A percentile compares a stretch with the other conserved stretches of the same genome.
Evolutionary conservation across 495 filamentous ascomycete species (phyloP).

Genomic region (Penicillium daleae): DNA sequence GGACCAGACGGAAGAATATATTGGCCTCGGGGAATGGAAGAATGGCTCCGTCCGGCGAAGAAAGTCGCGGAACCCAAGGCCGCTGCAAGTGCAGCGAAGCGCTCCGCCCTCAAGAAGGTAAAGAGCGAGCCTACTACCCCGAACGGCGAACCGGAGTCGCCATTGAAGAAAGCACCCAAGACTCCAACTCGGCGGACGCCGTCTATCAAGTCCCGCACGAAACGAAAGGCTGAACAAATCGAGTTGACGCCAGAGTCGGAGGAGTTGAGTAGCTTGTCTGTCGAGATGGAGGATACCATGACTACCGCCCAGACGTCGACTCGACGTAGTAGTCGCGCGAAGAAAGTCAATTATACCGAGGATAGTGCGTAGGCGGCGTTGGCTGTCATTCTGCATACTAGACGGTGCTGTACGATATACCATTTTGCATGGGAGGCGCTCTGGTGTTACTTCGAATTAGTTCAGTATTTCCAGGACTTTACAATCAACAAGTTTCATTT

Average conservation of each 20-base stretch:
- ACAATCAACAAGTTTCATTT: not conserved
- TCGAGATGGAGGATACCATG: slow-evolving; percentile 10
- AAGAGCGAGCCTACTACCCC: slow-evolving; percentile 22
- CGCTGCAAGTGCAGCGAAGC: slow-evolving; percentile 28
- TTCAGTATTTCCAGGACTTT: not conserved
- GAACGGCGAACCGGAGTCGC: slow-evolving; percentile 20
- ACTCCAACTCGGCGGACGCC: slow-evolving; percentile 19
- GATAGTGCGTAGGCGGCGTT: slow-evolving; percentile 33
- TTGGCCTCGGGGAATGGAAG: slow-evolving; percentile 88
- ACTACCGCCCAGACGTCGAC: slow-evolving; percentile 3
- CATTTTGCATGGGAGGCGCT: not conserved
- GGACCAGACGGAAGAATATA: slow-evolving; percentile 86
- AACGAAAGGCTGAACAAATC: slow-evolving; percentile 39
- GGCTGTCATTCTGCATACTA: not conserved
- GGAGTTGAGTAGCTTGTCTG: slow-evolving; percentile 17
- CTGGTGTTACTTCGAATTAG: not conserved
- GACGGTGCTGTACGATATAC: not conserved
- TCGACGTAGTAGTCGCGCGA: slow-evolving; percentile 43
- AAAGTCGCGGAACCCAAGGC: slow-evolving; percentile 64
- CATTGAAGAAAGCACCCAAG: slow-evolving; percentile 28
- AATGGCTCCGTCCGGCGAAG: slow-evolving; percentile 84
- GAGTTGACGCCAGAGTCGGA: slow-evolving; percentile 37
- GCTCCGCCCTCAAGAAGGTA: slow-evolving; percentile 26
- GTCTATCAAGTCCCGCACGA: slow-evolving; percentile 33
- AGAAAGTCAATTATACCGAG: slow-evolving; percentile 54